phyloP scores from a whole-genome alignment of 352 stramenopile species.

The Globisporangium okanoganense region DNA sequence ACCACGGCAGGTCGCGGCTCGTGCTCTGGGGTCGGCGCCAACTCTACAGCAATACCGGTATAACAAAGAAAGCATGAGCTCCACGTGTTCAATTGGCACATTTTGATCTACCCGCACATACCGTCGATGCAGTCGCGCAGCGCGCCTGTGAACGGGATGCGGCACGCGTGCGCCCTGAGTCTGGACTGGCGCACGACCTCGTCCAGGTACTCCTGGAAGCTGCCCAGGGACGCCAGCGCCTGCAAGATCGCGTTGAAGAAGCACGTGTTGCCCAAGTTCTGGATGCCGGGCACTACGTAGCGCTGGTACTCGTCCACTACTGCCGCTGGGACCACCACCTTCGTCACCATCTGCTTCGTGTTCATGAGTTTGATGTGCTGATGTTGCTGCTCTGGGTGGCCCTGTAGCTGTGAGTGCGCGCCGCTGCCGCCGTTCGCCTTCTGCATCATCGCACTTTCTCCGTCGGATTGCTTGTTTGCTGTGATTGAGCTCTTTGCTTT shows the following conservation, averaged over 20 bases:
- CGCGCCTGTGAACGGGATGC: slow-evolving; percentile 60
- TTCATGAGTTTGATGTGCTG: not conserved
- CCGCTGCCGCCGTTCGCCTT: not conserved
- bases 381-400: not conserved
- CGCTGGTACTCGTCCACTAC: slow-evolving; percentile 12
- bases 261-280: slow-evolving; percentile 90
- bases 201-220: slow-evolving; percentile 65
- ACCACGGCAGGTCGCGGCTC: slow-evolving; percentile 34
- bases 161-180: slow-evolving; percentile 27
- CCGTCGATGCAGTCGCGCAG: slow-evolving; percentile 66
- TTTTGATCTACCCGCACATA: slow-evolving; percentile 15
- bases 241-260: slow-evolving; percentile 91
- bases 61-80: not conserved
- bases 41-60: slow-evolving; percentile 18
- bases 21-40: slow-evolving; percentile 28
- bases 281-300: slow-evolving; percentile 57
- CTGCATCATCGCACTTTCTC: slow-evolving; percentile 8
- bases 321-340: not conserved
- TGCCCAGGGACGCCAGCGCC: slow-evolving; percentile 64
- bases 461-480: not conserved
- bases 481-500: slow-evolving; percentile 7
- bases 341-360: not conserved
- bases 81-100: not conserved
- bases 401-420: slow-evolving; percentile 2
- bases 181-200: slow-evolving; percentile 45